A percentile compares a stretch with the other conserved stretches of the same genome.
Conservation (phyloP, 2,329 filamentous ascomycete genomes). For the Penicillium sp. region DNA sequence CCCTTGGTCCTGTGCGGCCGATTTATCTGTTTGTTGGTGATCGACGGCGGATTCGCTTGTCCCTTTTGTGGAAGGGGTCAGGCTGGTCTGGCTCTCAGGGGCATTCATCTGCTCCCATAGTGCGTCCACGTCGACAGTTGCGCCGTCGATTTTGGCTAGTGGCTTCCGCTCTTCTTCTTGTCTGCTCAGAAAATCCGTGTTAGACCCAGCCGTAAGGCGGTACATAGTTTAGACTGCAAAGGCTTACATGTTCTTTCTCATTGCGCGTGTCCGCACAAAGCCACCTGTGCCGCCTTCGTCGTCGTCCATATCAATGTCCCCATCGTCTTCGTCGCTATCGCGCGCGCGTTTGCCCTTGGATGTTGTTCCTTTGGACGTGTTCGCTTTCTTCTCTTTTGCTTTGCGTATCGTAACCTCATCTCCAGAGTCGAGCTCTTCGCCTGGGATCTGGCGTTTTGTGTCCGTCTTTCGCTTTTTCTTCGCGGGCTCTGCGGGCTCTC, state of each 20-base stretch:
- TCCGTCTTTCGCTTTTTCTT: slow-evolving; percentile 40
- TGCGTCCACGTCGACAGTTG: slow-evolving; percentile 54
- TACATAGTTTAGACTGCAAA: not conserved
- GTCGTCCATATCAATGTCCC: slow-evolving; percentile 39
- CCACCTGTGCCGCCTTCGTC: slow-evolving; percentile 49
- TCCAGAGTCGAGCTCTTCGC: slow-evolving; percentile 51
- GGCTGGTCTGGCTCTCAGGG: slow-evolving; percentile 22
- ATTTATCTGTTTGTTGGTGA: slow-evolving; percentile 13
- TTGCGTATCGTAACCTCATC: slow-evolving; percentile 56
- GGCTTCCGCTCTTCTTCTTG: slow-evolving; percentile 49
- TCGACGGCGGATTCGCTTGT: slow-evolving; percentile 9
- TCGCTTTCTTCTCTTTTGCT: slow-evolving; percentile 41
- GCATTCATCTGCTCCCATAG: slow-evolving; percentile 53
- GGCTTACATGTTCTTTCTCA: slow-evolving; percentile 48
- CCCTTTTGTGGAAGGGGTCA: slow-evolving; percentile 15
- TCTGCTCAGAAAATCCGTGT: slow-evolving; percentile 24
- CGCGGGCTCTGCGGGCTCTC: slow-evolving; percentile 31
- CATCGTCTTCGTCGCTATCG: slow-evolving; percentile 34
- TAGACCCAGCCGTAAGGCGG: not conserved
- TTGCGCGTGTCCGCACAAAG: slow-evolving; percentile 53
- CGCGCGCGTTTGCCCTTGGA: slow-evolving; percentile 25
- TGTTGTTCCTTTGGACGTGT: slow-evolving; percentile 38
- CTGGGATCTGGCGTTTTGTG: slow-evolving; percentile 21
- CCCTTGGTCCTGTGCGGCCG: slow-evolving; percentile 17
- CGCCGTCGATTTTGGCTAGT: slow-evolving; percentile 47